Base-by-base conservation (phyloP, 306 rosid genomes). In the Clitoria ternatea region DNA sequence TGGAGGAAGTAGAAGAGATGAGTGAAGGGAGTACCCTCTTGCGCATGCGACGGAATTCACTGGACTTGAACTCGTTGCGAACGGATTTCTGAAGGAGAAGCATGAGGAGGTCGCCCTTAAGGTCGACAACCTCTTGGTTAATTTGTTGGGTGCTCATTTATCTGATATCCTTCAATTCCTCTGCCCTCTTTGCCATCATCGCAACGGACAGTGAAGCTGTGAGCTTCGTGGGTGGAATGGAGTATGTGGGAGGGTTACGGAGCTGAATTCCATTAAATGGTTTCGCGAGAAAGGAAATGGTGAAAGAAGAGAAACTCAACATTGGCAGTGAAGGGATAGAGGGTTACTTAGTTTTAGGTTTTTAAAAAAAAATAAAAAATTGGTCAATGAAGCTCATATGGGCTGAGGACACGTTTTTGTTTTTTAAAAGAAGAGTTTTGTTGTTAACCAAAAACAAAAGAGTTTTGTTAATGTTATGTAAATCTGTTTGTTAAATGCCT, bases 31-130 rank as follows among this genome's bases (percentile, higher is more conserved):
- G 33, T 84, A 94, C 99, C 91, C 83, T 86, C 79, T 87, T 94
- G 76, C 95, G 97, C 99, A 91, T 89, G 53, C 84, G 83, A 37
- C 83, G 53, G 80, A 94, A 94, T 20, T 94, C 96, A 59, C 96
- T 94, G 78, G 97, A 59, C 69, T 85, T 91, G 78, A 91, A 89
- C 68, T 94, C 97, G 42, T 87, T 87, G 7, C 96, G 86, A 22
- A 85, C 89, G 0, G 99, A 91, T 84, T 86, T 82, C 77, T 90
- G 89, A 50, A 94, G 91, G 7, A 89, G 86, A 73, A 91, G 99
- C 99, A 94, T 87, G 17, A 87, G 60, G 40, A 94, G 96, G 75
- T 91, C 99, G 0, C 99, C 99, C 79, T 94, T 80, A 42, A 94
- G 99, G n/a, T 86, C 92, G 18, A 87, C 48, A 15, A 94, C 92